Conservation (phyloP, 2,329 filamentous ascomycete species). For the Talaromyces islandicus region DNA sequence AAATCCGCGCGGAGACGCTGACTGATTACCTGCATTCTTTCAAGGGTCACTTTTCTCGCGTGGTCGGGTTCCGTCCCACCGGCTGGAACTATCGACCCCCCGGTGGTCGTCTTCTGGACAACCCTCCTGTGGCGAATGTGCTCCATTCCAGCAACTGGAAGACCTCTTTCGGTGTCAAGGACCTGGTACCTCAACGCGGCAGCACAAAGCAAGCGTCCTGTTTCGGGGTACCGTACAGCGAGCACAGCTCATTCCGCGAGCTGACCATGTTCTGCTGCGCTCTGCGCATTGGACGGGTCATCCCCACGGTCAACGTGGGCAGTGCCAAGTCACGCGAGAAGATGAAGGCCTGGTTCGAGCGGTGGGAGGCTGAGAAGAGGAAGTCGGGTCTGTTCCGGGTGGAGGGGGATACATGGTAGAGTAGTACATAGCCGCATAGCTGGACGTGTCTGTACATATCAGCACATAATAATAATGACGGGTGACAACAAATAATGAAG, state of each 20-base stretch:
- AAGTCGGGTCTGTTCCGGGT: conserved; percentile 55
- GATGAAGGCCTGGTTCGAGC: conserved; percentile 63
- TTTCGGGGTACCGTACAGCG: conserved; percentile 91
- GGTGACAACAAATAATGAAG: background rate
- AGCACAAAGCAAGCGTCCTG: conserved; percentile 77
- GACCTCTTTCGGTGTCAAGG: conserved; percentile 62
- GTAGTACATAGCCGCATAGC: background rate
- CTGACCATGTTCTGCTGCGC: conserved; percentile 88
- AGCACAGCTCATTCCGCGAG: conserved; percentile 93
- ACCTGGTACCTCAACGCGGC: conserved; percentile 76
- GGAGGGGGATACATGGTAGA: conserved; percentile 28
- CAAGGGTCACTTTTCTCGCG: conserved; percentile 73
- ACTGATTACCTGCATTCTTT: conserved; percentile 80
- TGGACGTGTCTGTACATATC: background rate
- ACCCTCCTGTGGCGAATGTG: conserved; percentile 58
- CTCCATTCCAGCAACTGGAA: conserved; percentile 68
- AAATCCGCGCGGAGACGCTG: conserved; percentile 84
- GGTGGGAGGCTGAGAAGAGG: conserved; percentile 57
- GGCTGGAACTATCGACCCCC: conserved; percentile 89
- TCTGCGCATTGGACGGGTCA: conserved; percentile 77
- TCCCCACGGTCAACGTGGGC: conserved; percentile 89
- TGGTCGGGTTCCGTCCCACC: conserved; percentile 86
- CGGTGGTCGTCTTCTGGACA: conserved; percentile 55
- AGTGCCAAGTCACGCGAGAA: conserved; percentile 56
- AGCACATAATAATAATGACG: background rate